Evolutionary conservation across 306 rosid genomes (phyloP).

Genomic region (Castanea mollissima): DNA sequence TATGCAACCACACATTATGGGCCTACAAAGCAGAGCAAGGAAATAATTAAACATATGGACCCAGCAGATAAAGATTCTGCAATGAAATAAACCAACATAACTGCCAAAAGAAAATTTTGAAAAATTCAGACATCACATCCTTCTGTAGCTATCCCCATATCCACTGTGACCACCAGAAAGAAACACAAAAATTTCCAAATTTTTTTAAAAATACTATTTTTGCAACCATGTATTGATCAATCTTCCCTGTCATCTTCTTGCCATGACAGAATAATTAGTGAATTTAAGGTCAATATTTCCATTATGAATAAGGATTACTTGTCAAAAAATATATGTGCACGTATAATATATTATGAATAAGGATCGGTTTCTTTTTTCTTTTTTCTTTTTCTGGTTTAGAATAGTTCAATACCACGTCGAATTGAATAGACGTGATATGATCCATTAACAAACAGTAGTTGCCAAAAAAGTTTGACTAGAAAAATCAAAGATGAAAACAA

Average conservation of each 20-base stretch:
- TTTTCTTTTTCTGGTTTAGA: constrained; percentile 22
- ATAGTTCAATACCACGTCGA: constrained; percentile 37
- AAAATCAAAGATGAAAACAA: constrained; percentile 51
- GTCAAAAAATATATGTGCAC: too few species aligned
- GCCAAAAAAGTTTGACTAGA: constrained; percentile 29
- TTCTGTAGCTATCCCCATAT: constrained; percentile 6
- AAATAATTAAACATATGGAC: constrained; percentile 50
- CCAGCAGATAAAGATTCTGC: constrained; percentile 45
- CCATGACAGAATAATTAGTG: constrained; percentile 4
- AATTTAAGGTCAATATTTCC: constrained; percentile 23
- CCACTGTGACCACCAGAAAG: constrained; percentile 2
- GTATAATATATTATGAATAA: neutral
- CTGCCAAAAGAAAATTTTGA: constrained; percentile 17
- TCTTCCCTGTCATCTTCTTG: constrained; percentile 3
- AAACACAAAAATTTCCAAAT: neutral
- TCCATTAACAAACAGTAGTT: neutral
- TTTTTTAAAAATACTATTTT: neutral
- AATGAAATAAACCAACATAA: constrained; percentile 35
- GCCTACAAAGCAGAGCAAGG: constrained; percentile 57
- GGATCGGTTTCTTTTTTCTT: neutral
- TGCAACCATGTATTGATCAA: neutral
- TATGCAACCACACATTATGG: constrained; percentile 53
- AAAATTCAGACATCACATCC: neutral
- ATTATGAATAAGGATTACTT: neutral
- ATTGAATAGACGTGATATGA: constrained; percentile 26